phyloP scores from a whole-genome alignment of 306 rosid species.

The Cicer bijugum region DNA sequence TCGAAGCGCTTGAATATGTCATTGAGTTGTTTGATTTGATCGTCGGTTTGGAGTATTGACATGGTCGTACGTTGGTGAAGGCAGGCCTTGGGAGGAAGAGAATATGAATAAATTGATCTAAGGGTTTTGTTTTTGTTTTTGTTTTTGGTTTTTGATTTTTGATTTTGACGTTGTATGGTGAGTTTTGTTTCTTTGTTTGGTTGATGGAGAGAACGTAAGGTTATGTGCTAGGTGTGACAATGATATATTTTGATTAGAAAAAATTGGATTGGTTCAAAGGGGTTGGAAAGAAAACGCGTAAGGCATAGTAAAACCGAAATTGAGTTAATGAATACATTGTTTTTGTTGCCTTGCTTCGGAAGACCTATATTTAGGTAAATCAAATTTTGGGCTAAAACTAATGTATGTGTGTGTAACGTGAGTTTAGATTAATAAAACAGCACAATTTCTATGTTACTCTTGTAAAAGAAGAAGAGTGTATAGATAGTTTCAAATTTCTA shows the following conservation, averaged over 20 bases:
- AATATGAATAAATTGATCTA: neutral
- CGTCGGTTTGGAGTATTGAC: conserved; percentile 52
- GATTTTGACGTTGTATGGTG: neutral
- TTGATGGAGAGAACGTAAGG: neutral
- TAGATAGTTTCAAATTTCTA: no score
- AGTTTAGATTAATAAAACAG: neutral
- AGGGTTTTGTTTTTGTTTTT: neutral
- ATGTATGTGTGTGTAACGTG: neutral
- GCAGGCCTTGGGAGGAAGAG: neutral
- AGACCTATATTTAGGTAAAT: neutral
- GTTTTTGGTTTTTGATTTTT: neutral
- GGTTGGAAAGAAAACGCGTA: conserved; percentile 27
- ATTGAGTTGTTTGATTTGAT: conserved; percentile 65
- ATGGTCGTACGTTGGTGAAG: conserved; percentile 29
- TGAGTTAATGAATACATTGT: neutral
- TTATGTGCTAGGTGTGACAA: conserved; percentile 12
- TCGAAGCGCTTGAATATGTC: conserved; percentile 81
- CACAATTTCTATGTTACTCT: no score
- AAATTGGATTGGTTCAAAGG: conserved; percentile 18
- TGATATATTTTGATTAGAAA: neutral
- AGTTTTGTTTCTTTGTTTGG: neutral
- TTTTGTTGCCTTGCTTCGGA: neutral
- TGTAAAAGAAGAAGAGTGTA: no score
- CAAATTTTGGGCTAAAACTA: conserved; percentile 3
- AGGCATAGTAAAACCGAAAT: neutral